Percentiles rank a stretch among this genome's conserved stretches.
Conservation (phyloP, 176 grass and related monocot species). For the Avena insularis region DNA sequence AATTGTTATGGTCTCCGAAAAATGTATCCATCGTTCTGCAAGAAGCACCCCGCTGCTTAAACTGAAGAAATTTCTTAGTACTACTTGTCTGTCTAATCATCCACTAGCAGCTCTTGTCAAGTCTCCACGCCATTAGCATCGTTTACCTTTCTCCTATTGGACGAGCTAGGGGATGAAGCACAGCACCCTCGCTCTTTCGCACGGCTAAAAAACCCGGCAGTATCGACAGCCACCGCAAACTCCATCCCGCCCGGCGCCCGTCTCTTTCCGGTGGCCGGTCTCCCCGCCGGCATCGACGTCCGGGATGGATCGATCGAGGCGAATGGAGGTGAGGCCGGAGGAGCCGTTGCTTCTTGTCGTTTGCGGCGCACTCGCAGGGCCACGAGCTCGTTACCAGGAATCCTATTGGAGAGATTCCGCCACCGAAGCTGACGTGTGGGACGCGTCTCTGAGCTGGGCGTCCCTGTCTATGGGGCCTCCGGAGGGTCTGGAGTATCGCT, state of each 20-base stretch:
- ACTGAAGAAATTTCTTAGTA: background rate
- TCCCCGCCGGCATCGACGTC: background rate
- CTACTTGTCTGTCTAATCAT: background rate
- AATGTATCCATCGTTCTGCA: background rate
- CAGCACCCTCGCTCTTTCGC: no score
- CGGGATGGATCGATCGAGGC: background rate
- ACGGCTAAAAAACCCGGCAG: background rate
- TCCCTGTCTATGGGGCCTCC: conserved; percentile 2
- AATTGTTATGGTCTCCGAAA: background rate
- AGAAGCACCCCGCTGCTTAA: background rate
- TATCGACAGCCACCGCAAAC: no score
- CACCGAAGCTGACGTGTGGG: background rate
- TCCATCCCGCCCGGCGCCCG: no score
- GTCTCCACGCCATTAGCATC: no score
- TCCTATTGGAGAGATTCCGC: background rate
- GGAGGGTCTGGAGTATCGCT: conserved; percentile 17
- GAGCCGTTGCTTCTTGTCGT: conserved; percentile 7
- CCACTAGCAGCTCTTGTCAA: background rate
- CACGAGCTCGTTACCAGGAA: background rate
- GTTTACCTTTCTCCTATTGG: no score
- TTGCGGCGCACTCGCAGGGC: background rate
- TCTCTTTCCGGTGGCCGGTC: no score
- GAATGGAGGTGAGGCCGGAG: background rate
- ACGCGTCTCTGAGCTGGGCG: background rate
- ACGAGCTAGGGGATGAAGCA: no score